Conservation (phyloP, 2,329 filamentous ascomycete species). For the Exophiala spinifera region DNA sequence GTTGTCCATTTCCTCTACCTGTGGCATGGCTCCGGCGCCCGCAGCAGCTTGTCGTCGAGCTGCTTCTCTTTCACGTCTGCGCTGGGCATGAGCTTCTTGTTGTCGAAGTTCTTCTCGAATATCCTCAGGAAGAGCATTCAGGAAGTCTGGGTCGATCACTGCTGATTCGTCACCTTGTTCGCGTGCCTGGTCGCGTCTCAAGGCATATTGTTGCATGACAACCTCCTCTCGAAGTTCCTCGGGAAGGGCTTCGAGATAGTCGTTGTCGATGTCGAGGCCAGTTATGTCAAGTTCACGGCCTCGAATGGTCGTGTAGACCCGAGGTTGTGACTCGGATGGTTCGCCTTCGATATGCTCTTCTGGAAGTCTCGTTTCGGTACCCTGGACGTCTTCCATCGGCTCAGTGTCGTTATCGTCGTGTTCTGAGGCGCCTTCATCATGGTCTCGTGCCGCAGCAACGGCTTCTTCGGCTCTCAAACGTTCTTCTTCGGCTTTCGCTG, state of each 20-base stretch:
- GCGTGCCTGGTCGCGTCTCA: conserved; percentile 73
- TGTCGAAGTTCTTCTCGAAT: conserved; percentile 87
- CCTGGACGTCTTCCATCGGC: conserved; percentile 76
- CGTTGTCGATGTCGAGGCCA: conserved; percentile 86
- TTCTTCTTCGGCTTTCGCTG: conserved; percentile 48
- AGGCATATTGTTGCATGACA: conserved; percentile 82
- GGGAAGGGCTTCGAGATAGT: conserved; percentile 94
- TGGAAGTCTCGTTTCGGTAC: conserved; percentile 38
- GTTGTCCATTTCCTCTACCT: conserved; percentile 81
- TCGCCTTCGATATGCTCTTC: conserved; percentile 34
- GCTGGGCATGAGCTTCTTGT: conserved; percentile 83
- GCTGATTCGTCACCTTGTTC: conserved; percentile 55
- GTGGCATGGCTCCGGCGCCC: conserved; percentile 46
- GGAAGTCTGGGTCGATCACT: conserved; percentile 63
- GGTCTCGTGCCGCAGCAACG: conserved; percentile 37
- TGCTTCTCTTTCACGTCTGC: conserved; percentile 81
- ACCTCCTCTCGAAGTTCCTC: conserved; percentile 96
- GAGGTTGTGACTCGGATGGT: conserved; percentile 52
- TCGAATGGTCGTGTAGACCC: conserved; percentile 78
- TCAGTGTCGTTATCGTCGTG: conserved; percentile 36
- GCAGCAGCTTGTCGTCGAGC: conserved; percentile 60
- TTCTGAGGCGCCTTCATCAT: conserved; percentile 29
- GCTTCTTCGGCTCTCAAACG: conserved; percentile 57
- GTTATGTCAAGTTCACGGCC: conserved; percentile 91
- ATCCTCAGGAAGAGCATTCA: conserved; percentile 86